A percentile compares a stretch with the other conserved stretches of the same genome.
Conservation (phyloP, 179 eudicot species). For the Spinacia oleracea region DNA sequence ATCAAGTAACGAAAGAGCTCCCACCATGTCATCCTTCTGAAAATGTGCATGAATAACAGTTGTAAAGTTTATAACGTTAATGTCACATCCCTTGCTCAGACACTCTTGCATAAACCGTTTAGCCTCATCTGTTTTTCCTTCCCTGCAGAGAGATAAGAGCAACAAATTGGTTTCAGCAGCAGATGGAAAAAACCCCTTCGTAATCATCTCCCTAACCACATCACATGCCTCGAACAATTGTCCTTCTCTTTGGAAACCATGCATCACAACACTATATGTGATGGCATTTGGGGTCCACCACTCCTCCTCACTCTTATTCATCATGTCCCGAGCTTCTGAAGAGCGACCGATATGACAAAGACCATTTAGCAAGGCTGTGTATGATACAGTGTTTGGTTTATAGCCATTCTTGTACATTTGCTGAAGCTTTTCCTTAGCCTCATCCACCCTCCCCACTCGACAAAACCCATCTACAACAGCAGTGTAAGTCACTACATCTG, state of each 20-base stretch:
- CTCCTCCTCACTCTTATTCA: constrained; percentile 69
- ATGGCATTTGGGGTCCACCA: constrained; percentile 88
- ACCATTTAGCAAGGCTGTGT: constrained; percentile 72
- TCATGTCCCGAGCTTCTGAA: constrained; percentile 70
- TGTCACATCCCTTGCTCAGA: constrained; percentile 67
- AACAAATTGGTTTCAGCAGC: constrained; percentile 76
- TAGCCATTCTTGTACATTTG: constrained; percentile 67
- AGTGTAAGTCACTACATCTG: constrained; percentile 89
- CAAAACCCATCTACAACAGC: constrained; percentile 66
- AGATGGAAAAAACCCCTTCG: constrained; percentile 69
- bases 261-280: constrained; percentile 73
- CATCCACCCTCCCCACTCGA: constrained; percentile 50
- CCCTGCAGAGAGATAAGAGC: constrained; percentile 64
- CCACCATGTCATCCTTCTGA: constrained; percentile 56
- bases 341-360: constrained; percentile 68
- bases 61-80: constrained; percentile 75
- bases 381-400: constrained; percentile 74
- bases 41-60: constrained; percentile 75
- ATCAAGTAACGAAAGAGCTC: constrained; percentile 81
- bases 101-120: constrained; percentile 76
- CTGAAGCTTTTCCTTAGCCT: constrained; percentile 64
- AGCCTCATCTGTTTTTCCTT: constrained; percentile 57
- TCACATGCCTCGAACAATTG: constrained; percentile 68
- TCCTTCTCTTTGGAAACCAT: constrained; percentile 76
- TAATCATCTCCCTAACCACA: constrained; percentile 62